Evolutionary conservation across 345 rosid species (phyloP), one percentile per base, ranked within the genome.

Genomic region (Combretum micranthum): DNA sequence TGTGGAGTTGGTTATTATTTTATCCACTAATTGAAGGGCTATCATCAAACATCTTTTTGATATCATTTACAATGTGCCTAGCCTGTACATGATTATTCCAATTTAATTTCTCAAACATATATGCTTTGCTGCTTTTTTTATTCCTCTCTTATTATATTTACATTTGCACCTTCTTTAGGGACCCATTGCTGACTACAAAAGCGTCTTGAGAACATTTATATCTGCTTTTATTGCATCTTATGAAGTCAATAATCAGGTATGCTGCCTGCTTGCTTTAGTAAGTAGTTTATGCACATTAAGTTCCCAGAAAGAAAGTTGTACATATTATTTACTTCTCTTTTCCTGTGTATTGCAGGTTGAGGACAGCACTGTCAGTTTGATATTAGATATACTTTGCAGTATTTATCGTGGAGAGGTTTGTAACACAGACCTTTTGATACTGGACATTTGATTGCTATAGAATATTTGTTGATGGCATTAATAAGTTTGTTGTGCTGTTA

Each of bases 151-250:
- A 25, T 25, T 25, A 25, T 25, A 25, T 25, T 25, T 25, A 25
- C 32, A 2, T 25, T 5, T 25, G 5, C 32, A 25, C 5, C 2
- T 43, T 73, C 53, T 60, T 14, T 69, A 92, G 98, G 97, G 91
- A 21, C 77, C 84, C 52, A 67, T 79, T 55, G 77, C 86, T 59
- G 89, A 96, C 59, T 83, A 80, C 69, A 87, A 79, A 59, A 82
- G 89, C 75, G 89, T 93, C 60, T 72, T 89, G 77, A 83, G 97
- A 72, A 93, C 94, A 37, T 83, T 83, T 62, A 65, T 89, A 70
- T 89, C 97, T 72, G 79, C 99, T 52, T 93, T 93, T 65, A 79
- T 93, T 77, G 99, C 99, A 12, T 85, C 97, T n/a, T 93, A 88
- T 60, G 99, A 93, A 72, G 76, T 93, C 62, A 88, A 72, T 72